Evolutionary conservation across 1,139 yeast species (phyloP), one percentile per base, ranked within the genome.

Genomic region (Protomyces pachydermus): DNA sequence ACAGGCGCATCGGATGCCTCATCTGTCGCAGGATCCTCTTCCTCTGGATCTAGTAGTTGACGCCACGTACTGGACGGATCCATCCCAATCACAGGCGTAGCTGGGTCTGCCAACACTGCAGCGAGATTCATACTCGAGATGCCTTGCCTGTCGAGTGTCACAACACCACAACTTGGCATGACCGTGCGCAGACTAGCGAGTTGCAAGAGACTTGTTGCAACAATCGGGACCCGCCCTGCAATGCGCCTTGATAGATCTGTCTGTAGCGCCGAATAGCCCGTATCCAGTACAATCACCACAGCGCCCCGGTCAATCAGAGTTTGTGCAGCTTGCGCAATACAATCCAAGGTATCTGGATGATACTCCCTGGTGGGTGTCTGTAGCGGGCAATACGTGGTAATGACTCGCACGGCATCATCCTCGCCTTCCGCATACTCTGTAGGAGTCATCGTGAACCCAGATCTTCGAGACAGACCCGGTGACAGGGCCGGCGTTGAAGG

Each of bases 41-140:
- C 35, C 52, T 55, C 45, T 16, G 46, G 16, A 34, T 48, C 50
- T 14, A 45, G 34, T 6, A 25, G 16, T 32, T 42, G 62, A 25
- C 62, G 62, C 62, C 62, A 58, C 37, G 45, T 37, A 14, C 56
- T 39, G 6, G 53, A 14, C 12, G 62, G 62, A 10, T 38, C 18
- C 37, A 58, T 37, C 2, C 62, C 62, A n/a, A 58, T 37, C 42
- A 58, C 62, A 10, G 62, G 62, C 16, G 62, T 58, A n/a, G 39
- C 62, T 3, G 62, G 56, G 4, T 55, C 56, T 50, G 62, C 62
- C 32, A 55, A 55, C 14, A 58, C 56, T 35, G 62, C 62, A 42
- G 54, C 62, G 32, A 58, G 34, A 50, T 58, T 58, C 62, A 55
- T 38, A 10, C 52, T 51, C 32, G 56, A 39, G 35, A 58, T 50